A percentile compares a stretch with the other conserved stretches of the same genome.
These are phyloP conservation scores for Epicoccum nigrum DNA, from an alignment of 2,329 filamentous ascomycete species.

Conservation along the genomic window DNA sequence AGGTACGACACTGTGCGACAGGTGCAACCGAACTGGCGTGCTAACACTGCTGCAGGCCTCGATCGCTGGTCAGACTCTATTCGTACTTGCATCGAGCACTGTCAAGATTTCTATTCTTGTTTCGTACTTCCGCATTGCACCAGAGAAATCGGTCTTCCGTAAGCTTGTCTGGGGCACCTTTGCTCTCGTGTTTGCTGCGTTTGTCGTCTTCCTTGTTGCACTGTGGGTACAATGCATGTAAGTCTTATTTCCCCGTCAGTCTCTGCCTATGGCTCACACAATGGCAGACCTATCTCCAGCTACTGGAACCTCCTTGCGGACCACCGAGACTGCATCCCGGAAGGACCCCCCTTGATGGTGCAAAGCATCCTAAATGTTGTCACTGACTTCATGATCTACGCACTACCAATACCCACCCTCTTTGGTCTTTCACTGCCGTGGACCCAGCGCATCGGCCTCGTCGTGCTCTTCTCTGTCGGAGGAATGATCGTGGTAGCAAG, in stretches of 20 bases:
- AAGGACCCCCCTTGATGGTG: conserved; percentile 53
- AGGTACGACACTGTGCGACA: conserved; percentile 34
- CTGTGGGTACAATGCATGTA: conserved; percentile 49
- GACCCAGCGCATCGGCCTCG: conserved; percentile 51
- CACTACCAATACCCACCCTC: conserved; percentile 55
- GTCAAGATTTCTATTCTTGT: conserved; percentile 49
- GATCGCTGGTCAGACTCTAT: conserved; percentile 47
- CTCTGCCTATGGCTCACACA: conserved; percentile 28
- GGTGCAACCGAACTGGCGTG: conserved; percentile 24
- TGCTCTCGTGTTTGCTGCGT: conserved; percentile 42
- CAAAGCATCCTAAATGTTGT: conserved; percentile 53
- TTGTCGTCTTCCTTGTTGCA: conserved; percentile 45
- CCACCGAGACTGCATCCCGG: conserved; percentile 51
- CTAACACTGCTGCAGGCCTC: conserved; percentile 42
- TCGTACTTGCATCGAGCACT: conserved; percentile 47
- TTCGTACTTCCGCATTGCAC: conserved; percentile 49
- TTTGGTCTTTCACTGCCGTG: conserved; percentile 54
- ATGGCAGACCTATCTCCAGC: conserved; percentile 51
- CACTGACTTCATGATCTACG: conserved; percentile 54
- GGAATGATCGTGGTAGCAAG: conserved; percentile 56
- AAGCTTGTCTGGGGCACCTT: conserved; percentile 47
- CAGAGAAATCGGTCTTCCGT: conserved; percentile 47
- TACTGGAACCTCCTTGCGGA: conserved; percentile 52
- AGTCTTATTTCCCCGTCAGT: conserved; percentile 13
- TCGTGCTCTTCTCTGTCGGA: conserved; percentile 53